Conservation (phyloP, 352 stramenopile genomes). For the Globisporangium solare region DNA sequence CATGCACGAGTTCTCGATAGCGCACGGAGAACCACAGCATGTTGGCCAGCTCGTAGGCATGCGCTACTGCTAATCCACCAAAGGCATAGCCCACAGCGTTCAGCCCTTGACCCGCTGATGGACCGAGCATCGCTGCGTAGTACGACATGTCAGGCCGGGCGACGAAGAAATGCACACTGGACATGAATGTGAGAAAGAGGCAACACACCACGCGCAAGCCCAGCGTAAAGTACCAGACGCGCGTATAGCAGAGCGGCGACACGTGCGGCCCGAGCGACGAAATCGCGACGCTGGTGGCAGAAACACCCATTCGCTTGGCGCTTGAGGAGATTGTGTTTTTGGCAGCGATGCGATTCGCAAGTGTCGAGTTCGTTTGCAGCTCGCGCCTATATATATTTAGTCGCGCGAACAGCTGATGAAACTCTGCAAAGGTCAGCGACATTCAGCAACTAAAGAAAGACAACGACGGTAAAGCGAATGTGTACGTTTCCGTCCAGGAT, state of each 20-base stretch:
- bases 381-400: too few species aligned
- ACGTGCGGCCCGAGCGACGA: neutral
- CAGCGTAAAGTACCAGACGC: constrained; percentile 4
- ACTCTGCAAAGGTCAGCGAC: too few species aligned
- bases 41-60: constrained; percentile 2
- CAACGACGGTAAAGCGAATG: too few species aligned
- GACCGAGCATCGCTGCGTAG: constrained; percentile 5
- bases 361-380: too few species aligned
- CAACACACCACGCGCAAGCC: neutral
- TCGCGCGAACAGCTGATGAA: too few species aligned
- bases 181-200: constrained; percentile 1
- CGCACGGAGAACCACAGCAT: constrained; percentile 1
- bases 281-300: too few species aligned
- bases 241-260: constrained; percentile 1
- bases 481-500: too few species aligned
- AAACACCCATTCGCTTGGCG: too few species aligned
- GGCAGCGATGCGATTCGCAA: too few species aligned
- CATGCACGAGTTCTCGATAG: constrained; percentile 3
- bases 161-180: constrained; percentile 1
- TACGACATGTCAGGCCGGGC: constrained; percentile 2
- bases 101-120: neutral
- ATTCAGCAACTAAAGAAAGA: too few species aligned
- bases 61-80: neutral
- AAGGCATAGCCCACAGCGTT: constrained; percentile 4
- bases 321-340: too few species aligned